phyloP scores from a whole-genome alignment of 192 early-diverging fungal genomes.

The Kickxella alabastrina region DNA sequence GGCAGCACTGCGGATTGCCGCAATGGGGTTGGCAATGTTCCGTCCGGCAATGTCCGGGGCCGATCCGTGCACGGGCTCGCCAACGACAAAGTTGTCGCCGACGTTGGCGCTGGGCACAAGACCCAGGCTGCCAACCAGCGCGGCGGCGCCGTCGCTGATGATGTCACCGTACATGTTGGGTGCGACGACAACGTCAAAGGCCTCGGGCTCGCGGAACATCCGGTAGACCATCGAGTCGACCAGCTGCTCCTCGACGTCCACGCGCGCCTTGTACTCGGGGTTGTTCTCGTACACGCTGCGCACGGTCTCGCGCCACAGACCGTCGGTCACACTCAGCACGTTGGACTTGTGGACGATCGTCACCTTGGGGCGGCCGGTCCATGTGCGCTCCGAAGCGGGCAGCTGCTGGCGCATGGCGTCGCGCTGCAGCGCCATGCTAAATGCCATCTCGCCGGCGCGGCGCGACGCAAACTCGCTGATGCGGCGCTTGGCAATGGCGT shows the following conservation, averaged over 20 bases:
- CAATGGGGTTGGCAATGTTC: constrained; percentile 95
- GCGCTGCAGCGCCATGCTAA: constrained; percentile 84
- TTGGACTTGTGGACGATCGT: constrained; percentile 99
- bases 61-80: constrained; percentile 94
- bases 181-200: constrained; percentile 94
- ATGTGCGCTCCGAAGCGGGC: constrained; percentile 56
- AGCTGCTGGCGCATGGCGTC: constrained; percentile 61
- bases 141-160: constrained; percentile 95
- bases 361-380: constrained; percentile 70
- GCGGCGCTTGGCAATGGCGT: constrained; percentile 77
- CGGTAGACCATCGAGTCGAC: constrained; percentile 99
- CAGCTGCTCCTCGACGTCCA: constrained; percentile 92
- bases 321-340: constrained; percentile 89
- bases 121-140: constrained; percentile 90
- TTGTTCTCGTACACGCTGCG: constrained; percentile 67
- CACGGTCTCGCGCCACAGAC: constrained; percentile 94
- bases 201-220: constrained; percentile 95
- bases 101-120: constrained; percentile 96
- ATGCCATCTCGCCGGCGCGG: constrained; percentile 87
- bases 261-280: constrained; percentile 52
- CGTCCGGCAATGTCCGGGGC: constrained; percentile 98
- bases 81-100: constrained; percentile 91
- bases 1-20: constrained; percentile 90
- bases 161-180: constrained; percentile 99
- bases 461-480: constrained; percentile 87